Conservation (phyloP, 2,329 filamentous ascomycete genomes). For the Sporothrix humicola region DNA sequence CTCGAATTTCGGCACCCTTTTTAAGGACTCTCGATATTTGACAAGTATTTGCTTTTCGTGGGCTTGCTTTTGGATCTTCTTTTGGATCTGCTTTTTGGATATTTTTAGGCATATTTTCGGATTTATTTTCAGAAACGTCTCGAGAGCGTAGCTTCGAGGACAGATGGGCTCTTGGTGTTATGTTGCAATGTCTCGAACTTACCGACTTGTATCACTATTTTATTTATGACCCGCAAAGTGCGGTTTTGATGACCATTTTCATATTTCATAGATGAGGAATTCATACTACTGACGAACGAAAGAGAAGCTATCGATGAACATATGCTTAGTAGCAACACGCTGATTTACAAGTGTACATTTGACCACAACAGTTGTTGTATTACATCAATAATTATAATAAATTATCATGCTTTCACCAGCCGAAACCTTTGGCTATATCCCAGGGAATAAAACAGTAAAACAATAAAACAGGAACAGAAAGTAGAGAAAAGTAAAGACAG, state of each 20-base stretch:
- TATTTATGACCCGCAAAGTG: constrained; percentile 4
- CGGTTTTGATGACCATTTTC: neutral
- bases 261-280: constrained; percentile 12
- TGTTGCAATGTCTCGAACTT: neutral
- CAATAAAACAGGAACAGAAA: neutral
- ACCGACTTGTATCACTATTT: constrained; percentile 10
- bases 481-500: neutral
- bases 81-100: constrained; percentile 6
- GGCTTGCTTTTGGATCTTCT: neutral
- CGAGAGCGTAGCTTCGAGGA: neutral
- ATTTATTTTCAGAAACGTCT: constrained; percentile 15
- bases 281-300: constrained; percentile 1
- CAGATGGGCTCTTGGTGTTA: neutral
- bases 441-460: neutral
- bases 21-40: neutral
- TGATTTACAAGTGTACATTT: neutral
- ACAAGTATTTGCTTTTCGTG: neutral
- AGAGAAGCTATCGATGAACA: neutral
- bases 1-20: neutral
- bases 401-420: too few species aligned
- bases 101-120: constrained; percentile 10
- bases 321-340: neutral
- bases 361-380: too few species aligned
- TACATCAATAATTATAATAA: too few species aligned
- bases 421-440: too few species aligned